Evolutionary conservation across 306 rosid species (phyloP).

Genomic region (Gleditsia sinensis): DNA sequence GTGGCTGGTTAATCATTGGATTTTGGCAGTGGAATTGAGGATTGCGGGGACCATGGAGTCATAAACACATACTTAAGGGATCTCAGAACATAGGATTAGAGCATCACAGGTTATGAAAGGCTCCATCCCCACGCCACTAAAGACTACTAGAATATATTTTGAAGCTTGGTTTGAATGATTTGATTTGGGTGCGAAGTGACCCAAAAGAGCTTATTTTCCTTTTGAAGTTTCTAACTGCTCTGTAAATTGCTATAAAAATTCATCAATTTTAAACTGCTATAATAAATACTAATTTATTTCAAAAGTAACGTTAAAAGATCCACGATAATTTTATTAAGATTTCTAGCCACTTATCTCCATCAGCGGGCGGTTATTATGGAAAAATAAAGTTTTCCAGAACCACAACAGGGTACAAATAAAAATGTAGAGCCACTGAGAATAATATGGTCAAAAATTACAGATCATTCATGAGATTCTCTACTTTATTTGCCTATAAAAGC

Average conservation of each 20-base stretch:
- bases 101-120: conserved; percentile 15
- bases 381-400: no score
- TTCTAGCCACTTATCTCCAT: not conserved
- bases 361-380: no score
- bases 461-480: conserved; percentile 36
- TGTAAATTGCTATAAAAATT: not conserved
- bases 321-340: no score
- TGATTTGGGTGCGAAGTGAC: no score
- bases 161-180: conserved; percentile 11
- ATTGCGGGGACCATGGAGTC: conserved; percentile 30
- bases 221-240: conserved; percentile 8
- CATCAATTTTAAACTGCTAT: not conserved
- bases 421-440: conserved; percentile 29
- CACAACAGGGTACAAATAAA: no score
- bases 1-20: conserved; percentile 9
- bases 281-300: no score
- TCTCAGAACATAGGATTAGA: not conserved
- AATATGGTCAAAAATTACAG: conserved; percentile 35
- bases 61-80: conserved; percentile 6
- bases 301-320: no score
- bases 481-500: conserved; percentile 43
- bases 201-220: no score
- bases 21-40: conserved; percentile 21
- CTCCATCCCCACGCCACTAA: conserved; percentile 26
- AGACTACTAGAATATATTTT: conserved; percentile 11